Evolutionary conservation across 1,284 basidiomycete genomes (phyloP).

Genomic region (Sanghuangporus baumii): DNA sequence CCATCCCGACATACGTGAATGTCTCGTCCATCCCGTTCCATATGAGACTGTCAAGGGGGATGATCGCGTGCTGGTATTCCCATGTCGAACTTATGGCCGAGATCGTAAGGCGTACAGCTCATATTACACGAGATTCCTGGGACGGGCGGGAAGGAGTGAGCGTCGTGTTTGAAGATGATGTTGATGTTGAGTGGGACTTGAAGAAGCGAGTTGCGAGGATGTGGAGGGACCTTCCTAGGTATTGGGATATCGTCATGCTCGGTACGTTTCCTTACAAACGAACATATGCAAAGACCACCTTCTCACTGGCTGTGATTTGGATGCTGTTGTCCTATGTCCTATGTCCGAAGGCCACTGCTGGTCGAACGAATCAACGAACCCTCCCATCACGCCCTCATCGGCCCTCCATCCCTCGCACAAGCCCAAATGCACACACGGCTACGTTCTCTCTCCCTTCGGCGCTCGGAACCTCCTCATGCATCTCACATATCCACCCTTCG

Average conservation of each 20-base stretch:
- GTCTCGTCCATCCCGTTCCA: slow-evolving; percentile 35
- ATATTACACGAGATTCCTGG: slow-evolving; percentile 22
- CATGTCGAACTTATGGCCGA: slow-evolving; percentile 50
- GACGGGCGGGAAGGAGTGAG: slow-evolving; percentile 30
- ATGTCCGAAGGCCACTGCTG: slow-evolving; percentile 35
- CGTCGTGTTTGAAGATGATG: slow-evolving; percentile 72
- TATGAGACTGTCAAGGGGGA: slow-evolving; percentile 47
- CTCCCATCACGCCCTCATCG: slow-evolving; percentile 26
- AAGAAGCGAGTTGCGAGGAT: slow-evolving; percentile 40
- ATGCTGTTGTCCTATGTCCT: background rate
- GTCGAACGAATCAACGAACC: slow-evolving; percentile 51
- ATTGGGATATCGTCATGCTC: slow-evolving; percentile 75
- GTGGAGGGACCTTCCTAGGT: slow-evolving; percentile 51
- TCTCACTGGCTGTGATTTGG: background rate
- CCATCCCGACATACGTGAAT: slow-evolving; percentile 32
- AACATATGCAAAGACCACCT: background rate
- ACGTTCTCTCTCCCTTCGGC: slow-evolving; percentile 49
- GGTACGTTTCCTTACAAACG: slow-evolving; percentile 34
- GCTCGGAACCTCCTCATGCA: slow-evolving; percentile 50
- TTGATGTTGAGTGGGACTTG: slow-evolving; percentile 73
- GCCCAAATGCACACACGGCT: slow-evolving; percentile 69
- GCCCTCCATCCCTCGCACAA: slow-evolving; percentile 46
- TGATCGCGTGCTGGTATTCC: slow-evolving; percentile 73
- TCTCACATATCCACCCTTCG: slow-evolving; percentile 56
- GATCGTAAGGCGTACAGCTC: slow-evolving; percentile 22